A percentile compares a stretch with the other conserved stretches of the same genome.
These are phyloP conservation scores for Rhodotorula kratochvilovae DNA, from an alignment of 768 basidiomycete species.

Conservation along the genomic window DNA sequence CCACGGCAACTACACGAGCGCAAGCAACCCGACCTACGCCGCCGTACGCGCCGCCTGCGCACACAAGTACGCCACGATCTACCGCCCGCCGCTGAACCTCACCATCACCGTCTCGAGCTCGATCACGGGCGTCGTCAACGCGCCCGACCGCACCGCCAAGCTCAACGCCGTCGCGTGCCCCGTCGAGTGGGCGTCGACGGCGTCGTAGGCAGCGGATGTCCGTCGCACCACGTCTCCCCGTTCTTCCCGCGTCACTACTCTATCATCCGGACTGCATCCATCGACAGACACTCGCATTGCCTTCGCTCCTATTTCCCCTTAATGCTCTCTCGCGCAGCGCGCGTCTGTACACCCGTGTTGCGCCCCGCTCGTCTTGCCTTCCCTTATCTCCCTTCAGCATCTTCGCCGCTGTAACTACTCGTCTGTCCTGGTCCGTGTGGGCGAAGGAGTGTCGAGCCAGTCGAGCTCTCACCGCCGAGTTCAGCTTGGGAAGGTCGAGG, in stretches of 20 bases:
- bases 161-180: conserved; percentile 20
- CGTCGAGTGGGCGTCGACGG: conserved; percentile 20
- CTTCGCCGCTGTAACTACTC: neutral
- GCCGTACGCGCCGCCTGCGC: conserved; percentile 14
- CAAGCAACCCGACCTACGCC: conserved; percentile 13
- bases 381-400: too few relatives aligned
- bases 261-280: neutral
- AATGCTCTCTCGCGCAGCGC: too few relatives aligned
- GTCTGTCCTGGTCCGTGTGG: too few relatives aligned
- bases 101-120: conserved; percentile 13
- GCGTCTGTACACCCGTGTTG: too few relatives aligned
- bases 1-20: conserved; percentile 23
- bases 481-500: too few relatives aligned
- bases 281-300: too few relatives aligned
- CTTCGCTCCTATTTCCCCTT: too few relatives aligned
- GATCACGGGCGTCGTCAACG: conserved; percentile 19
- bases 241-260: neutral
- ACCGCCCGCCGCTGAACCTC: conserved; percentile 24
- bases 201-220: neutral
- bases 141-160: neutral
- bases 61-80: conserved; percentile 23
- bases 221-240: neutral
- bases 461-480: too few relatives aligned
- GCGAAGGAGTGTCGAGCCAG: too few relatives aligned
- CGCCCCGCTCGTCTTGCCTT: too few relatives aligned